Evolutionary conservation across 257 asterid species (phyloP).

Genomic region (Nicotiana noctiflora): DNA sequence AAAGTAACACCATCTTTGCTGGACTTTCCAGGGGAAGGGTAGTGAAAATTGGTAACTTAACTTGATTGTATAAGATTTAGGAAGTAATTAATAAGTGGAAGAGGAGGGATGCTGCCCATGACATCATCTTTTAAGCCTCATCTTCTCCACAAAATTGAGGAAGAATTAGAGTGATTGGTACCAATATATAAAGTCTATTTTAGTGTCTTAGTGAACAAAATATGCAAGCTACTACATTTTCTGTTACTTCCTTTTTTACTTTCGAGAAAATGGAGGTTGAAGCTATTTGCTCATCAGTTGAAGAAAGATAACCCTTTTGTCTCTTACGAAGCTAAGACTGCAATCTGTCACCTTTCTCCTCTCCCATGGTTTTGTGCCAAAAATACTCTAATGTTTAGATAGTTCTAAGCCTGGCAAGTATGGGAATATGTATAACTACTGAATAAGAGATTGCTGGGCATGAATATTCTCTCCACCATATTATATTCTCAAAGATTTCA

Average conservation of each 20-base stretch:
- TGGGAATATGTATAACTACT: slow-evolving; percentile 6
- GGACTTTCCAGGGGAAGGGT: neutral
- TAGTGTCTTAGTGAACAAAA: neutral
- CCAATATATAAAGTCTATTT: neutral
- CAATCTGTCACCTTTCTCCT: neutral
- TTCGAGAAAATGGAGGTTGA: neutral
- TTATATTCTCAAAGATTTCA: neutral
- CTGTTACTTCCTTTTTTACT: neutral
- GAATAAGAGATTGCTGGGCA: neutral
- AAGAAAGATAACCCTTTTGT: neutral
- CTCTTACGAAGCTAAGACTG: neutral
- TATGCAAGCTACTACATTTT: neutral
- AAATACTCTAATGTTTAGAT: neutral
- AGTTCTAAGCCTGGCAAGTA: neutral
- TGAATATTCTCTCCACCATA: neutral
- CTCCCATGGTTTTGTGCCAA: neutral
- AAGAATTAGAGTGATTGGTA: neutral
- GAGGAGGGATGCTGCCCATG: neutral
- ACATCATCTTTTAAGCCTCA: neutral
- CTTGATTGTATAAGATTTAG: neutral
- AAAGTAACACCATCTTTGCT: slow-evolving; percentile 8
- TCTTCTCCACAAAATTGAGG: neutral
- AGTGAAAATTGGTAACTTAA: neutral
- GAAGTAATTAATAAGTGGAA: slow-evolving; percentile 11
- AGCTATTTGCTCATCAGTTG: neutral